Evolutionary conservation across 1,139 yeast genomes (phyloP), one percentile per base, ranked within the genome.

Genomic region (Geotrichum histeridarum): DNA sequence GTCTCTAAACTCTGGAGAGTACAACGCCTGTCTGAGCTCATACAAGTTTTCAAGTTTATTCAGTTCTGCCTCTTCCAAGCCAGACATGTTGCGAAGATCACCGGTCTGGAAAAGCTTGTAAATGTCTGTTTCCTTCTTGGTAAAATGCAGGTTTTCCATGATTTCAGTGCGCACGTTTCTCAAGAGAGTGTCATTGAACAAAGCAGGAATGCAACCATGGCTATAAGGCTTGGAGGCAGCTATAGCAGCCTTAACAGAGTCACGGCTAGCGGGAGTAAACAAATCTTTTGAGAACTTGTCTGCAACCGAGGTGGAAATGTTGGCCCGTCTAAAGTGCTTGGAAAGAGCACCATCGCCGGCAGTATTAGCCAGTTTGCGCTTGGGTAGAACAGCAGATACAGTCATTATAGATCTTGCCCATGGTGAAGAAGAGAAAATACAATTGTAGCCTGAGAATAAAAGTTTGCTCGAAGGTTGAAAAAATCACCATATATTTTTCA

Each of bases 21-120:
- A 94, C 30, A 94, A 79, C 0, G 94, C 97, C 31, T 90, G 84
- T 61, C 98, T 76, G 43, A 94, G 73, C 65, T 85, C 84, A 67
- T 75, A 86, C 53, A 94, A 70, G 6, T 86, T 82, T 4, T 95
- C 89, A 53, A 94, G 74, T 63, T 87, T 74, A 6, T 83, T 77
- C 49, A 86, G 73, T 67, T 93, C 96, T 53, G 82, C 81, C 77
- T 83, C 78, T 60, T 88, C 81, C 58, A 94, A 75, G 0, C 97
- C 97, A 0, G 95, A 86, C 50, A 94, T 73, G 67, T 94, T 94
- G 42, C 97, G 96, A 63, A 94, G 77, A 70, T 94, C 99, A 31
- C 99, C 99, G 48, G 94, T 85, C 70, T 94, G 99, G 67, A 78
- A 84, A 36, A 94, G 96, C 68, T 89, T 91, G 71, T 94, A 94